Evolutionary conservation across 2,329 filamentous ascomycete species (phyloP), one percentile per base, ranked within the genome.

Genomic region (Ambrosiella cleistominuta): DNA sequence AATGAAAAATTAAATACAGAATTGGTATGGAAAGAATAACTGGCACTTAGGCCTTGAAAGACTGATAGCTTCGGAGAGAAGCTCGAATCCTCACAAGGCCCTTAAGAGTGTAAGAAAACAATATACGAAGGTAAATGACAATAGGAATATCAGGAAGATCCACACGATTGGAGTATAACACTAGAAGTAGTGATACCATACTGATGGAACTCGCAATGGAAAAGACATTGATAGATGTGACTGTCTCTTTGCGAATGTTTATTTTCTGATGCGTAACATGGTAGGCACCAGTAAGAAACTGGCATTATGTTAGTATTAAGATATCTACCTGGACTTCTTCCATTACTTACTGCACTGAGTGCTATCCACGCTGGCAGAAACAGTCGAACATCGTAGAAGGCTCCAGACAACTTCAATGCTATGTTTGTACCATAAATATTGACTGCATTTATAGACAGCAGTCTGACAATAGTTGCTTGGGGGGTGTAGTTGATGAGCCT

Each of bases 401-500:
- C 84, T 61, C 85, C 86, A 7, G 80, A 80, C 40, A 88, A 71
- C 64, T 82, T 82, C 45, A 88, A 78, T 35, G 85, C 79, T 71
- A 81, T 83, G 56, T 83, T 84, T 27, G 85, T 88, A 54, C 86
- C 73, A 69, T 88, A 88, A 62, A 83, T 82, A 66, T 88, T 88
- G 61, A 86, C 75, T 58, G 80, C 81, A 67, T 83, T 86, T 62
- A 85, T 84, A 60, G 85, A 85, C 55, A 88, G 74, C 50, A 93
- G 82, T 54, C 87, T 86, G 60, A 93, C 82, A 61, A 90, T 80
- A 52, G 88, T 88, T 54, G 86, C 87, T 68, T 82, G 79, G 1
- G 87, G 86, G 12, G 86, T 88, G 71, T 91, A 93, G 68, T 89
- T 85, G 64, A 91, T 76, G 64, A 93, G 82, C 87, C 85, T 86